Conservation (phyloP, 2,329 filamentous ascomycete species). For the Aspergillus caelatus region DNA sequence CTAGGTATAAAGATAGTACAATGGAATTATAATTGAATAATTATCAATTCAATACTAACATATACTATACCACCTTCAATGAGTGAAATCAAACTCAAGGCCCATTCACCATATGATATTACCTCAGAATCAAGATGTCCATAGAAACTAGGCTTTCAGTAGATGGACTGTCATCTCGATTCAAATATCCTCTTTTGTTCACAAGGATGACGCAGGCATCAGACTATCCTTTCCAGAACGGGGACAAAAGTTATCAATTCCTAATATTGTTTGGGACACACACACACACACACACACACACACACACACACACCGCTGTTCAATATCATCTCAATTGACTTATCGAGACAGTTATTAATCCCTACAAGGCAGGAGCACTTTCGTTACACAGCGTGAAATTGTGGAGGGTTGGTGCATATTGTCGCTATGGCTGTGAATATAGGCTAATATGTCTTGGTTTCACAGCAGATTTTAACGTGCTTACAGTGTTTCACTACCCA, state of each 20-base stretch:
- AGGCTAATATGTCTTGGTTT: background rate
- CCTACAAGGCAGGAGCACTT: background rate
- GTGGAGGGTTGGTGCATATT: background rate
- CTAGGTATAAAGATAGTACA: too few species aligned
- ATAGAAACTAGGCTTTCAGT: background rate
- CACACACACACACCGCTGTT: background rate
- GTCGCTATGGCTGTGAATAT: background rate
- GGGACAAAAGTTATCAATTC: background rate
- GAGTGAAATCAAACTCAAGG: too few species aligned
- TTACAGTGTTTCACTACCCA: background rate
- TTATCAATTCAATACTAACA: too few species aligned
- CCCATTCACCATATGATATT: too few species aligned
- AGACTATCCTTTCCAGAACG: background rate
- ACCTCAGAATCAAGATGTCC: too few species aligned
- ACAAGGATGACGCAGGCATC: background rate
- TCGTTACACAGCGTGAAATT: background rate
- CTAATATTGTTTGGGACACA: background rate
- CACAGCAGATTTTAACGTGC: background rate
- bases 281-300: too few species aligned
- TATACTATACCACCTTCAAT: too few species aligned
- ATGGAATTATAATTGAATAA: too few species aligned
- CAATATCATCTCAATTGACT: background rate
- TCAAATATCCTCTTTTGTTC: background rate
- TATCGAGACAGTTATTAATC: background rate
- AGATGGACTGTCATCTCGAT: rapidly evolving